Percentiles rank a stretch among this genome's conserved stretches.
phyloP scores from a whole-genome alignment of 495 filamentous ascomycete species.

The Sporormia fimetaria region DNA sequence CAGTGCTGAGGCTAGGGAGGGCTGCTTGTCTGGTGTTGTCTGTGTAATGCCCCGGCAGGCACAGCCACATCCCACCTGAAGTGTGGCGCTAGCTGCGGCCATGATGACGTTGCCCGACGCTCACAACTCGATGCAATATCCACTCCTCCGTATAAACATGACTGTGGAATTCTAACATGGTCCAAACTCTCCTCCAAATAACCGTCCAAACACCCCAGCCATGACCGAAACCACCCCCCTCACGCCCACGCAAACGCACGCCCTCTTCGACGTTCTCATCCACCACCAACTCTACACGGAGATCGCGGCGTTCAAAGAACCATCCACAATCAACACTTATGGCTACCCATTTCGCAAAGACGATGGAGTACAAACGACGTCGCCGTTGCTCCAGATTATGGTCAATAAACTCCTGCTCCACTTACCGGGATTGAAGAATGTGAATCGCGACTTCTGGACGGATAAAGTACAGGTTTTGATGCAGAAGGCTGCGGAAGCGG shows the following conservation, averaged over 20 bases:
- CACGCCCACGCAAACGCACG: slow-evolving; percentile 42
- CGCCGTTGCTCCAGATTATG: slow-evolving; percentile 48
- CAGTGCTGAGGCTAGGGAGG: too few relatives aligned
- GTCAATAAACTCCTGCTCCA: slow-evolving; percentile 45
- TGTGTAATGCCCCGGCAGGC: background rate
- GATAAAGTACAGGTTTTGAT: slow-evolving; percentile 37
- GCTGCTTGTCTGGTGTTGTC: background rate
- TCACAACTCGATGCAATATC: background rate
- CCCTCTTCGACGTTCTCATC: slow-evolving; percentile 55
- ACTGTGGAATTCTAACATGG: background rate
- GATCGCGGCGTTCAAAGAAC: slow-evolving; percentile 47
- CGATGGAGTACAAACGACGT: slow-evolving; percentile 33
- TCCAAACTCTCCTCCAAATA: too few relatives aligned
- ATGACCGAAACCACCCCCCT: slow-evolving; percentile 21
- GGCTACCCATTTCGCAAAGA: slow-evolving; percentile 44
- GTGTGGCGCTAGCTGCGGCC: background rate
- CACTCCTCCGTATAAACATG: background rate
- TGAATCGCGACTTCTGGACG: slow-evolving; percentile 48
- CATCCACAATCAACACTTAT: slow-evolving; percentile 44
- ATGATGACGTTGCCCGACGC: background rate
- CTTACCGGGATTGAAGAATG: slow-evolving; percentile 46
- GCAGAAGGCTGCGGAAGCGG: slow-evolving; percentile 42
- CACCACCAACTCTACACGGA: slow-evolving; percentile 53
- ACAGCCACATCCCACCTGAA: background rate
- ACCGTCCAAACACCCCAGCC: too few relatives aligned